Percentiles rank a stretch among this genome's conserved stretches.
Conservation (phyloP, 2,329 filamentous ascomycete genomes). For the Neopestalotiopsis clavispora region DNA sequence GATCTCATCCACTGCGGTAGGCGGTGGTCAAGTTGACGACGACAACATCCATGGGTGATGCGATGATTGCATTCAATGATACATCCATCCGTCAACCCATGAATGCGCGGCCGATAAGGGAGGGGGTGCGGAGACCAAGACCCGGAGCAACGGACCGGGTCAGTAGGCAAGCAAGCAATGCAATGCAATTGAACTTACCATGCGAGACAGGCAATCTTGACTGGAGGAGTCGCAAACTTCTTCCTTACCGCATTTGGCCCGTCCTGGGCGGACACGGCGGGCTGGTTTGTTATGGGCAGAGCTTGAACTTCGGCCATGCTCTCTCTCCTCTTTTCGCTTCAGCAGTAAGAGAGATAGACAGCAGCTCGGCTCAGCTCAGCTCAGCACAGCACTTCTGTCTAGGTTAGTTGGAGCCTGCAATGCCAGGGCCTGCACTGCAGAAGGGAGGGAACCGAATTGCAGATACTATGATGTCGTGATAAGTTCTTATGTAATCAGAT, state of each 20-base stretch:
- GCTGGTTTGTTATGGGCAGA: not conserved
- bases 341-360: no score
- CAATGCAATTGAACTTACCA: slow-evolving; percentile 7
- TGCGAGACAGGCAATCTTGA: slow-evolving; percentile 18
- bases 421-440: not conserved
- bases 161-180: not conserved
- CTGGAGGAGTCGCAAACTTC: slow-evolving; percentile 18
- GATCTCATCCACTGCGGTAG: not conserved
- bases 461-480: not conserved
- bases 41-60: not conserved
- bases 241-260: slow-evolving; percentile 3
- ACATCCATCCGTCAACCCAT: no score
- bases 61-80: no score
- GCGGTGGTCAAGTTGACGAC: not conserved
- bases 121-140: not conserved
- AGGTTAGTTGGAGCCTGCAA: not conserved
- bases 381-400: not conserved
- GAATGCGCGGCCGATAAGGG: not conserved
- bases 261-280: not conserved
- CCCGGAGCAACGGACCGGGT: not conserved
- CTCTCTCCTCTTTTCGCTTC: no score
- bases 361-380: no score
- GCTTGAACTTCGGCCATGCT: slow-evolving; percentile 11
- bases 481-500: not conserved
- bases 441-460: not conserved